phyloP scores from a whole-genome alignment of 2,329 filamentous ascomycete genomes.

The Pseudocercospora cruenta region DNA sequence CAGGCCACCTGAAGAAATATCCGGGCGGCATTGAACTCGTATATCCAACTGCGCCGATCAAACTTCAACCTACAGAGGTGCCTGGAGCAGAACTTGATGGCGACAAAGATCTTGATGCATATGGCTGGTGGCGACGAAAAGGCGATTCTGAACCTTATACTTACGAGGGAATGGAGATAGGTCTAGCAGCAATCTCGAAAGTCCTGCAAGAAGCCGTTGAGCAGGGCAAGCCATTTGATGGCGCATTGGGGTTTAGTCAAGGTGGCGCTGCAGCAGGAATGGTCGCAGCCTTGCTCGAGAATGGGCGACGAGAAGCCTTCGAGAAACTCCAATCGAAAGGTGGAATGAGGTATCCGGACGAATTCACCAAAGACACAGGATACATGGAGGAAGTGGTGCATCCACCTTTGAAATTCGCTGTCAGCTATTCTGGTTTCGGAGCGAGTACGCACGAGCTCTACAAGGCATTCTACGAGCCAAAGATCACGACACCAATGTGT shows the following conservation, averaged over 20 bases:
- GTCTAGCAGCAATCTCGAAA: conserved; percentile 65
- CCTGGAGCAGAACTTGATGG: conserved; percentile 60
- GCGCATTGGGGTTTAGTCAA: conserved; percentile 81
- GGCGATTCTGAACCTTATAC: conserved; percentile 57
- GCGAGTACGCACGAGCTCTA: conserved; percentile 64
- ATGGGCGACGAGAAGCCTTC: conserved; percentile 53
- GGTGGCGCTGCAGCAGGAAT: conserved; percentile 74
- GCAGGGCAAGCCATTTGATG: conserved; percentile 69
- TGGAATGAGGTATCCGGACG: conserved; percentile 57
- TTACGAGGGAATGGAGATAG: conserved; percentile 72
- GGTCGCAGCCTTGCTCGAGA: conserved; percentile 72
- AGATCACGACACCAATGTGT: conserved; percentile 74
- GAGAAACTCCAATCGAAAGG: conserved; percentile 42
- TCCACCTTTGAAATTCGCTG: conserved; percentile 68
- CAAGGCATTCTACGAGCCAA: conserved; percentile 72
- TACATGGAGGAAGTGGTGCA: conserved; percentile 48
- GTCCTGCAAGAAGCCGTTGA: conserved; percentile 54
- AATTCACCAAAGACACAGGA: conserved; percentile 47
- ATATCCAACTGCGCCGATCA: conserved; percentile 52
- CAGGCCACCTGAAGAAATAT: conserved; percentile 41
- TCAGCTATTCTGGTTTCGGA: conserved; percentile 77
- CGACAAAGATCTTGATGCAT: conserved; percentile 59
- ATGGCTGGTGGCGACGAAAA: conserved; percentile 80
- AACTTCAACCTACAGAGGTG: conserved; percentile 51
- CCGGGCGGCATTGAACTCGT: conserved; percentile 50